Evolutionary conservation across 2,329 filamentous ascomycete species (phyloP), one percentile per base, ranked within the genome.

Genomic region (Chaetomium globosum): DNA sequence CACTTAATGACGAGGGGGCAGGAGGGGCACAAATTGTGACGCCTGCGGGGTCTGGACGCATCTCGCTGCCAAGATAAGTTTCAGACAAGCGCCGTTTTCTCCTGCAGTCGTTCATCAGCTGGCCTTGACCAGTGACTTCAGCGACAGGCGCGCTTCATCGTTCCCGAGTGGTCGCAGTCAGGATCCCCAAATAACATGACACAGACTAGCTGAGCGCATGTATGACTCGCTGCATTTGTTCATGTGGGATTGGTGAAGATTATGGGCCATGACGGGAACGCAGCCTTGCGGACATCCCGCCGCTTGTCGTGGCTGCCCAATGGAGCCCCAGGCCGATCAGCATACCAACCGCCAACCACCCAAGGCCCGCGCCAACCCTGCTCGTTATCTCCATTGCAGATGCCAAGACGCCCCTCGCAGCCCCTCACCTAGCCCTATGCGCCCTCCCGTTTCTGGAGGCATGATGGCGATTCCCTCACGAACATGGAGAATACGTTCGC

Each of bases 371-470:
- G 53, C 21, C n/a, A 54, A 39, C 61, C 62, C n/a, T 63, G 61
- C 33, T 13, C 16, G 28, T 23, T 7, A 31, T 21, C 56, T 61
- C 58, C 65, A 65, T 26, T 63, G 39, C 39, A 43, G 39, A 43
- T 43, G 68, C 58, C 61, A 63, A 63, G 63, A 48, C 52, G 36
- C 56, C 16, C 16, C 13, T 51, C 62, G 67, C 66, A 67, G 59
- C 68, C 64, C 66, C 68, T 69, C 66, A 60, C 54, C 63, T 63
- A 69, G 66, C 66, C 68, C 68, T 69, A 69, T 64, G 64, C 65
- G 60, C 58, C 51, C 51, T 54, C 51, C 58, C 48, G 48, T 8
- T 46, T 43, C 48, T 52, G 26, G 53, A 60, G 61, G 55, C 54
- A n/a, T 58, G 48, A 16, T 54, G 30, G 57, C 61, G 10, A 33